Conservation (phyloP, 805 yeast species). For the Candida berthetii region DNA sequence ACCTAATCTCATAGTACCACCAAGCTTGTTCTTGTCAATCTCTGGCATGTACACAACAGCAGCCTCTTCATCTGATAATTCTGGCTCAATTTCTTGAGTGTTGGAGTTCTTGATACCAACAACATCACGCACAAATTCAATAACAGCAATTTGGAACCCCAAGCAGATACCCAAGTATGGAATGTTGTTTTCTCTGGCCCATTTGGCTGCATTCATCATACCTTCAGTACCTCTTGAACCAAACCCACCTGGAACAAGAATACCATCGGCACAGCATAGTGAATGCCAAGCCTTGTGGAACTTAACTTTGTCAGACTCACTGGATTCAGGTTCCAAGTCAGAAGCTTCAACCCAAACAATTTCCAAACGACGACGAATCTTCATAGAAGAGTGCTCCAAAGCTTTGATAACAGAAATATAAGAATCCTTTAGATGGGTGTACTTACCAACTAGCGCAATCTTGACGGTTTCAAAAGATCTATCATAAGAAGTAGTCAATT, state of each 20-base stretch:
- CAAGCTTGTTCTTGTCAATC: slow-evolving; percentile 89
- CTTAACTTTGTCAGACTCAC: slow-evolving; percentile 56
- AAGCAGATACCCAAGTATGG: slow-evolving; percentile 97
- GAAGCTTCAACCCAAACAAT: slow-evolving; percentile 96
- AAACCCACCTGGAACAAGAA: slow-evolving; percentile 97
- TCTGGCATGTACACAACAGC: slow-evolving; percentile 98
- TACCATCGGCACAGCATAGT: slow-evolving; percentile 92
- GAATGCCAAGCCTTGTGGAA: slow-evolving; percentile 95
- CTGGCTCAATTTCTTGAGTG: slow-evolving; percentile 76
- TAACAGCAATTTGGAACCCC: slow-evolving; percentile 95
- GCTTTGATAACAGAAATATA: slow-evolving; percentile 93
- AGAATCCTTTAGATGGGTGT: slow-evolving; percentile 92
- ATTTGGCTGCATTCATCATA: slow-evolving; percentile 93
- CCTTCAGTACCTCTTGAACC: slow-evolving; percentile 98
- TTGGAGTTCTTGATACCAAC: slow-evolving; percentile 63
- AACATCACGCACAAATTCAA: slow-evolving; percentile 83
- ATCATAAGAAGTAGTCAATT: slow-evolving; percentile 75
- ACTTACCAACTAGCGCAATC: slow-evolving; percentile 96
- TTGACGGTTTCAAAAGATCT: slow-evolving; percentile 80
- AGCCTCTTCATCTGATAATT: slow-evolving; percentile 54
- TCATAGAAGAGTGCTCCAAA: slow-evolving; percentile 92
- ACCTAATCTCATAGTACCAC: slow-evolving; percentile 99
- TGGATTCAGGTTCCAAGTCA: slow-evolving; percentile 74
- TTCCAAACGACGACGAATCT: slow-evolving; percentile 74
- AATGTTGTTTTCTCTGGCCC: slow-evolving; percentile 94